phyloP scores from a whole-genome alignment of 352 stramenopile species.

The Phytophthora cactorum region DNA sequence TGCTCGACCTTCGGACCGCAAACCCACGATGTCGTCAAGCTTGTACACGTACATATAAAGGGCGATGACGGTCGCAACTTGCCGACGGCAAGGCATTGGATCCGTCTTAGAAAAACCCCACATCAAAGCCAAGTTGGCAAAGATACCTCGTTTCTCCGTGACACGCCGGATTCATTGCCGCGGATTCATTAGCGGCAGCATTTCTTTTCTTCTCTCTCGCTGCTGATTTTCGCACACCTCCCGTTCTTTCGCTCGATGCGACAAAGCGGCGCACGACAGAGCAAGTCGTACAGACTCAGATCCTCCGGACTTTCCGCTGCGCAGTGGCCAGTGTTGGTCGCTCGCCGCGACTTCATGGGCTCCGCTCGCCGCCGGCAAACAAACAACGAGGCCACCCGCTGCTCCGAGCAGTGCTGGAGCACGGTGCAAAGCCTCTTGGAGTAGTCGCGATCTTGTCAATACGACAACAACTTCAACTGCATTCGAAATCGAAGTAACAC shows the following conservation, averaged over 20 bases:
- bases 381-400: conserved; percentile 2
- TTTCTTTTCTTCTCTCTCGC: not conserved
- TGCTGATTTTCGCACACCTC: not conserved
- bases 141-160: not conserved
- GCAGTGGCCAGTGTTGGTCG: not conserved
- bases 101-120: conserved; percentile 12
- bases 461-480: conserved; percentile 34
- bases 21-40: conserved; percentile 8
- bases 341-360: conserved; percentile 2
- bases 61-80: not conserved
- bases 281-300: not conserved
- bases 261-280: conserved; percentile 29
- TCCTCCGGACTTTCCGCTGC: conserved; percentile 3
- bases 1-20: conserved; percentile 3
- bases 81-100: not conserved
- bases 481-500: not conserved
- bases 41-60: conserved; percentile 3
- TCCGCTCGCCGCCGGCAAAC: not conserved
- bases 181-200: not conserved
- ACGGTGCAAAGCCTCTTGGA: conserved; percentile 24
- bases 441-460: conserved; percentile 29
- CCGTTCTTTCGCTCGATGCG: conserved; percentile 18
- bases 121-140: not conserved
- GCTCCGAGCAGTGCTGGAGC: not conserved
- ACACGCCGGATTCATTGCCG: not conserved